Evolutionary conservation across 2,329 filamentous ascomycete genomes (phyloP).

Genomic region (Diaporthe vexans): DNA sequence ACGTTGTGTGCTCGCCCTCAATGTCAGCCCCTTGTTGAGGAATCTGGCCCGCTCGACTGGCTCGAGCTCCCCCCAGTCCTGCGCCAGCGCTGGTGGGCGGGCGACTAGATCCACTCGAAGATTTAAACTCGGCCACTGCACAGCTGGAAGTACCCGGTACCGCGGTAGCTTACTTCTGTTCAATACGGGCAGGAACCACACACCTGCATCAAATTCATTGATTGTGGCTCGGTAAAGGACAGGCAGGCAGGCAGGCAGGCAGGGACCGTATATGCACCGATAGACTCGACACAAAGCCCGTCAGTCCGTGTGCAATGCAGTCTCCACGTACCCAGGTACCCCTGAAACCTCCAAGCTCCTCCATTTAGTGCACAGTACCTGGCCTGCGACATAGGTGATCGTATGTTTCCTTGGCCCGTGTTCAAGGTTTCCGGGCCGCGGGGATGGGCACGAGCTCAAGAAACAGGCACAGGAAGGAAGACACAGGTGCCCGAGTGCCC

Average conservation of each 20-base stretch:
- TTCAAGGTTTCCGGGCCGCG: slow-evolving; percentile 32
- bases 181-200: slow-evolving; percentile 7
- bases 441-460: background rate
- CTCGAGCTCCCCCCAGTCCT: slow-evolving; percentile 24
- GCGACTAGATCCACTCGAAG: slow-evolving; percentile 1
- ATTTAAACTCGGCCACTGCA: background rate
- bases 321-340: background rate
- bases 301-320: background rate
- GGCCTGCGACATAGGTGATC: slow-evolving; percentile 19
- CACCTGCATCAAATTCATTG: background rate
- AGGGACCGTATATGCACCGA: background rate
- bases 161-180: background rate
- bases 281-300: background rate
- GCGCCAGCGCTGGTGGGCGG: slow-evolving; percentile 23
- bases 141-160: background rate
- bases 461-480: too few relatives aligned
- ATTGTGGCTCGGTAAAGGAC: background rate
- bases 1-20: background rate
- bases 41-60: background rate
- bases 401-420: slow-evolving; percentile 23
- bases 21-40: slow-evolving; percentile 15
- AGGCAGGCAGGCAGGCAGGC: background rate
- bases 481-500: background rate
- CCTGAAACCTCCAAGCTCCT: slow-evolving; percentile 11
- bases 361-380: slow-evolving; percentile 1